phyloP scores from a whole-genome alignment of 2,329 filamentous ascomycete species.

The Exophiala lecanii-corni region DNA sequence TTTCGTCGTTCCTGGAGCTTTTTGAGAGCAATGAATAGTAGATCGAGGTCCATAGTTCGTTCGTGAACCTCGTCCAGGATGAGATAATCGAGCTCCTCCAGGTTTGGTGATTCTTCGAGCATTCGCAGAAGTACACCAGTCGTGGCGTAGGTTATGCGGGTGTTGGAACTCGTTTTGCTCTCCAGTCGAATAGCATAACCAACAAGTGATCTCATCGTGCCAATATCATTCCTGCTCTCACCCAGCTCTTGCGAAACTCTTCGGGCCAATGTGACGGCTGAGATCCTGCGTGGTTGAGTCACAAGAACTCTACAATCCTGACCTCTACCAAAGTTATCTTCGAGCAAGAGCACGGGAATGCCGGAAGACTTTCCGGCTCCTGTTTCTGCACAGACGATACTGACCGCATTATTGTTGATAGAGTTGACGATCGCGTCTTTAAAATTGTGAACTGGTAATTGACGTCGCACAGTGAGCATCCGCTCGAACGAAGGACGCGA shows the following conservation, averaged over 20 bases:
- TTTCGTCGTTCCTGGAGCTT: constrained; percentile 71
- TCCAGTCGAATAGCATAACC: constrained; percentile 94
- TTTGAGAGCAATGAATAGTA: constrained; percentile 85
- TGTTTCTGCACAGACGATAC: constrained; percentile 94
- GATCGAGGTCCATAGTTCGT: constrained; percentile 92
- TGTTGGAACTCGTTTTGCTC: constrained; percentile 75
- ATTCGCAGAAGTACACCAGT: constrained; percentile 94
- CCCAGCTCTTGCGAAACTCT: constrained; percentile 94
- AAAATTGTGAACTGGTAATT: constrained; percentile 86
- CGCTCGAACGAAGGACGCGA: constrained; percentile 53
- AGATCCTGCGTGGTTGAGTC: constrained; percentile 91
- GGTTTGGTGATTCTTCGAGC: constrained; percentile 82
- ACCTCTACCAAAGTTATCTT: constrained; percentile 77
- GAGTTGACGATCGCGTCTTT: constrained; percentile 70
- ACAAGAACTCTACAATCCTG: constrained; percentile 88
- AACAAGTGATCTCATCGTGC: constrained; percentile 76
- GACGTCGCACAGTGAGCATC: constrained; percentile 75
- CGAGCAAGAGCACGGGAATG: constrained; percentile 87
- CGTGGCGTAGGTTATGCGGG: constrained; percentile 77
- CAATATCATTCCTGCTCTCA: constrained; percentile 75
- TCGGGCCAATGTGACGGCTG: constrained; percentile 86
- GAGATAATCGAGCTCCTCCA: constrained; percentile 86
- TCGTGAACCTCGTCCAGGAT: constrained; percentile 98
- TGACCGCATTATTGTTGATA: constrained; percentile 74
- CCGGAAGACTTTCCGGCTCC: constrained; percentile 97